Evolutionary conservation across 164 flowering plant species (phyloP), one percentile per base, ranked within the genome.

Genomic region (Stephania cephalantha): DNA sequence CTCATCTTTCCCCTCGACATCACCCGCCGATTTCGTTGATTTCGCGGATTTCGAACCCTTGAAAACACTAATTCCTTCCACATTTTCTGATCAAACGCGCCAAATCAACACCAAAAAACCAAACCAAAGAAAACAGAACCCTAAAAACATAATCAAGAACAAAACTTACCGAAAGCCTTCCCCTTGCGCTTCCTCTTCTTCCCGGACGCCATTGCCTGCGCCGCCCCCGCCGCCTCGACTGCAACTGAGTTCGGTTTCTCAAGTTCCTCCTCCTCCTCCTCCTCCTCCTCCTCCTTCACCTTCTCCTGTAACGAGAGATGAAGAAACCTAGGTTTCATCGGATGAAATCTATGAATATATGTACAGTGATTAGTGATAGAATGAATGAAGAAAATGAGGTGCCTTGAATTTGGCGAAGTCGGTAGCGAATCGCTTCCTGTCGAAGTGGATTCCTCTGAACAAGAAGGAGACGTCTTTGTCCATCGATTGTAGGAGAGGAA

Each of bases 61-160:
- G 79, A 91, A 95, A 9, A 95, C 88, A 79, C 44, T 86, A 74
- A 95, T 87, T 12, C 97, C 94, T 76, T 90, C 89, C 9, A 88
- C 93, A 6, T 79, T 35, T 67, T 84, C 95, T 87, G 73, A 74
- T 67, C 50, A 50, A 50, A 9, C 15, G 6, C 6, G 2, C 55
- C 10, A 55, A 15, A 55, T 55, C 77, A 77, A 30, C 76, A 46
- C 20, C 9, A 63, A 65, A 77, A 31, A 35, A 5, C 74, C 30
- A 44, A 52, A 35, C 46, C 31, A 17, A 0, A 42, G 11, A 13
- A 42, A 20, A 74, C 35, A 35, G 17, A 5, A 5, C 48, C 18
- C 13, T 35, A 55, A 35, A 2, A 35, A 35, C 42, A 35, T 1
- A 35, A 48, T 53, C 44, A 7, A 18, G 7, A 4, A 12, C 13